A percentile compares a stretch with the other conserved stretches of the same genome.
phyloP scores from a whole-genome alignment of 2,329 filamentous ascomycete genomes.

The Colletotrichum trifolii region DNA sequence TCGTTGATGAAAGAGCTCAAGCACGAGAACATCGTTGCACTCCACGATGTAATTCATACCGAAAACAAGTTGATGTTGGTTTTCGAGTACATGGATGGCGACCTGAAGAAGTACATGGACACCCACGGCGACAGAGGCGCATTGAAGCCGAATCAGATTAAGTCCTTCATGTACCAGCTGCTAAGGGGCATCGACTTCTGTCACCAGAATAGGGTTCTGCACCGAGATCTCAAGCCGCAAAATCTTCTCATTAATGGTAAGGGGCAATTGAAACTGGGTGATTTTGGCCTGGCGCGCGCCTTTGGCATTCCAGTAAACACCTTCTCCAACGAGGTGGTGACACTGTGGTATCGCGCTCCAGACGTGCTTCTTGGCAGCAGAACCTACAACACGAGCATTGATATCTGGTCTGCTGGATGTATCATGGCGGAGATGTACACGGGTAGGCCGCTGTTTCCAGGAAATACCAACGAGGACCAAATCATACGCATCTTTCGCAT shows the following conservation, averaged over 20 bases:
- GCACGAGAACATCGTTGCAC: constrained; percentile 96
- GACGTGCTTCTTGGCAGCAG: constrained; percentile 93
- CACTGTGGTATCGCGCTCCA: constrained; percentile 96
- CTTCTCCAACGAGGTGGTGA: constrained; percentile 98
- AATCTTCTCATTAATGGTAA: constrained; percentile 96
- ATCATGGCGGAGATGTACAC: constrained; percentile 99
- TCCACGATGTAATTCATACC: constrained; percentile 99
- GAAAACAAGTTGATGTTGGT: constrained; percentile 99
- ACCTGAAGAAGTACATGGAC: constrained; percentile 99
- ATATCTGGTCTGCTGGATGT: constrained; percentile 98
- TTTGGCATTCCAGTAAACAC: constrained; percentile 99
- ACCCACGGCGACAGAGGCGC: constrained; percentile 88
- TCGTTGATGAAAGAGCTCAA: constrained; percentile 99
- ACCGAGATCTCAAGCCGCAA: constrained; percentile 95
- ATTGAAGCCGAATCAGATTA: constrained; percentile 90
- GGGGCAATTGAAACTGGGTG: constrained; percentile 89
- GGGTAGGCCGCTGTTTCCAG: constrained; percentile 92
- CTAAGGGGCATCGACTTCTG: constrained; percentile 97
- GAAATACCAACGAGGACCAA: constrained; percentile 98
- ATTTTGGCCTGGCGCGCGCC: constrained; percentile 92
- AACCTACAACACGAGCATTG: constrained; percentile 99
- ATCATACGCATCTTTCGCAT: constrained; percentile 96
- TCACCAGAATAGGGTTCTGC: constrained; percentile 95
- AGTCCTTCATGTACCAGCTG: constrained; percentile 99
- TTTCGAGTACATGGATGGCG: constrained; percentile 98